These are phyloP conservation scores for Cyanidiococcus yangmingshanensis DNA, from an alignment of 23 red algal genomes.

Conservation along the genomic window DNA sequence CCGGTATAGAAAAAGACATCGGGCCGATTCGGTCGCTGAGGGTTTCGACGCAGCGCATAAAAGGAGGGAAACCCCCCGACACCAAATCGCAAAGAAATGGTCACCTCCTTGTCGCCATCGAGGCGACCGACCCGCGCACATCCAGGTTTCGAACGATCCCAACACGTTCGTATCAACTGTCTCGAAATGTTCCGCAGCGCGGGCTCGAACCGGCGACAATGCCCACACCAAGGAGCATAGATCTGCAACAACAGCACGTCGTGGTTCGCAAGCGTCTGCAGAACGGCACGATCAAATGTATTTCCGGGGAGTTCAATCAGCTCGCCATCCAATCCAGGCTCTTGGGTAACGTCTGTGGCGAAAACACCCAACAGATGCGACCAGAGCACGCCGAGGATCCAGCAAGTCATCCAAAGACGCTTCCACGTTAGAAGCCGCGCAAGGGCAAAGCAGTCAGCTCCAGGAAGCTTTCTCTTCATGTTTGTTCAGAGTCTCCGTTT, in stretches of 20 bases:
- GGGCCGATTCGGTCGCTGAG: background rate
- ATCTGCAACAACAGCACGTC: background rate
- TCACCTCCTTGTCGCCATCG: background rate
- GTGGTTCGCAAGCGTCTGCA: background rate
- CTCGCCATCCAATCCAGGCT: background rate
- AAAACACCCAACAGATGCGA: no score
- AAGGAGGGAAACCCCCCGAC: conserved; percentile 3
- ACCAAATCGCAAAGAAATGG: background rate
- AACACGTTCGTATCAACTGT: conserved; percentile 21
- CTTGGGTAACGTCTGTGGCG: no score
- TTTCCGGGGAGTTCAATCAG: background rate
- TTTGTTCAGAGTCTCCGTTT: no score
- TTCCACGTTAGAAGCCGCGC: no score
- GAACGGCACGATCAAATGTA: background rate
- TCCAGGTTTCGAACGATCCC: background rate
- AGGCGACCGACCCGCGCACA: background rate
- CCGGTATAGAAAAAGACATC: background rate
- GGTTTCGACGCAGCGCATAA: background rate
- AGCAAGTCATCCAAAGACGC: no score
- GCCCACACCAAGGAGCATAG: conserved; percentile 94
- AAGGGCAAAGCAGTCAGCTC: no score
- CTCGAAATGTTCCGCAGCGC: conserved; percentile 53
- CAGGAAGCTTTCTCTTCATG: no score
- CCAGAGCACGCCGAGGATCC: no score
- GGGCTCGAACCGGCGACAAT: conserved; percentile 70